Percentiles rank a stretch among this genome's conserved stretches.
Evolutionary conservation across 2,329 filamentous ascomycete species (phyloP).

Genomic region (Aspergillus proliferans): DNA sequence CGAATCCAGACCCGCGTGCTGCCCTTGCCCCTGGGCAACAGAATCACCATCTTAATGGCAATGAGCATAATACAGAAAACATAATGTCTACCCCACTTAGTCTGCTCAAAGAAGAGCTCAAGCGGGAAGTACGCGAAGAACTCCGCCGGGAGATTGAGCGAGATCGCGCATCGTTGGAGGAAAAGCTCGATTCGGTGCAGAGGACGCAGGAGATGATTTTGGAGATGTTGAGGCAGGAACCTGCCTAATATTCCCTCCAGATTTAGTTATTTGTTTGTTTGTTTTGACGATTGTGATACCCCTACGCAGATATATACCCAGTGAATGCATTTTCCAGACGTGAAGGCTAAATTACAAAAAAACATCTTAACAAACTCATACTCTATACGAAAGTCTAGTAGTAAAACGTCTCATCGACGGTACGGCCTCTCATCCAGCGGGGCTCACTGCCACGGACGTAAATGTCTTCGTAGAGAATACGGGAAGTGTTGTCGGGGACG

Average conservation of each 20-base stretch:
- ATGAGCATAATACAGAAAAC: not conserved
- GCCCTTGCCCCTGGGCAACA: conserved; percentile 9
- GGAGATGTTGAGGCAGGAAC: conserved; percentile 34
- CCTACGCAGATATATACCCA: conserved; percentile 2
- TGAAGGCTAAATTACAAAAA: conserved; percentile 36
- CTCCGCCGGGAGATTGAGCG: conserved; percentile 28
- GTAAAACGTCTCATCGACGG: conserved; percentile 88
- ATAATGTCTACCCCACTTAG: not conserved
- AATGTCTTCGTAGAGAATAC: conserved; percentile 94
- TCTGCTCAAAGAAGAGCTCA: conserved; percentile 28
- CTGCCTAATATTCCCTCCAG: conserved; percentile 11
- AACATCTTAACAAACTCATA: conserved; percentile 6
- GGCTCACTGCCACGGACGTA: conserved; percentile 87
- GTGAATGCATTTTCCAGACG: conserved; percentile 1
- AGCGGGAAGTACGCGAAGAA: conserved; percentile 27
- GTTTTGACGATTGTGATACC: conserved; percentile 16
- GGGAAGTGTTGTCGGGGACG: conserved; percentile 66
- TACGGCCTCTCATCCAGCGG: conserved; percentile 77
- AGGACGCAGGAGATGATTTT: conserved; percentile 37
- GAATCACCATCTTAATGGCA: not conserved
- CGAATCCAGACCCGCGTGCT: conserved; percentile 12
- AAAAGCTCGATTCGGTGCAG: conserved; percentile 33
- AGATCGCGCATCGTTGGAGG: conserved; percentile 26
- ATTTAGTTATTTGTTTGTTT: not conserved
- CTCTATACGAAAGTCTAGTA: conserved; percentile 41